Conservation (phyloP, 2,329 filamentous ascomycete genomes). For the Colletotrichum sp. region DNA sequence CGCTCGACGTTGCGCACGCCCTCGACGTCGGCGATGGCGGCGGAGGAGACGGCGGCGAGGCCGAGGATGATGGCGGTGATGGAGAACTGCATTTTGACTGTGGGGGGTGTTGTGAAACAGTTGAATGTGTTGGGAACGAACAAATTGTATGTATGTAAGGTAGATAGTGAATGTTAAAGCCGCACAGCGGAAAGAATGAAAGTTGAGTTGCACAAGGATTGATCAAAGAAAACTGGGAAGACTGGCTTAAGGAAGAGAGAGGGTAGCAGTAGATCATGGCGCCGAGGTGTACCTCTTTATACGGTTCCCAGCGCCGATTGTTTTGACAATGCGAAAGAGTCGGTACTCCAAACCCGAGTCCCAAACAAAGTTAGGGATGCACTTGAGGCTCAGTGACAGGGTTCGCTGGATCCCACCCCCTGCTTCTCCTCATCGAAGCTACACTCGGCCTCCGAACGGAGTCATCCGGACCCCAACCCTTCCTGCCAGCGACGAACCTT, state of each 20-base stretch:
- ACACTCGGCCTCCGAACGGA: background rate
- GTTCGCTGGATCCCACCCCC: background rate
- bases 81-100: constrained; percentile 31
- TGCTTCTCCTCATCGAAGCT: background rate
- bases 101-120: background rate
- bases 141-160: background rate
- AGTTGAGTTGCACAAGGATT: background rate
- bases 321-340: background rate
- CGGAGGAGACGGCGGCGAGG: constrained; percentile 26
- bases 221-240: background rate
- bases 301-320: background rate
- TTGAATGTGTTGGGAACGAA: no score
- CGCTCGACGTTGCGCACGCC: background rate
- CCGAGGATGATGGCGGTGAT: constrained; percentile 25
- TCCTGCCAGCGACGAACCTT: background rate
- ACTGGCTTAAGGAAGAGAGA: background rate
- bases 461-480: background rate
- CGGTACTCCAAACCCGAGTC: background rate
- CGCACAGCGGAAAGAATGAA: background rate
- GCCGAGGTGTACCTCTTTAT: background rate
- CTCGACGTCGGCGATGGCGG: constrained; percentile 24
- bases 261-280: background rate
- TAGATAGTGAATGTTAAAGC: background rate
- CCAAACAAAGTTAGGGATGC: background rate
- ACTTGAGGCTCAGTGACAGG: background rate